Evolutionary conservation across 257 asterid genomes (phyloP).

Genomic region (Henckelia pumila): DNA sequence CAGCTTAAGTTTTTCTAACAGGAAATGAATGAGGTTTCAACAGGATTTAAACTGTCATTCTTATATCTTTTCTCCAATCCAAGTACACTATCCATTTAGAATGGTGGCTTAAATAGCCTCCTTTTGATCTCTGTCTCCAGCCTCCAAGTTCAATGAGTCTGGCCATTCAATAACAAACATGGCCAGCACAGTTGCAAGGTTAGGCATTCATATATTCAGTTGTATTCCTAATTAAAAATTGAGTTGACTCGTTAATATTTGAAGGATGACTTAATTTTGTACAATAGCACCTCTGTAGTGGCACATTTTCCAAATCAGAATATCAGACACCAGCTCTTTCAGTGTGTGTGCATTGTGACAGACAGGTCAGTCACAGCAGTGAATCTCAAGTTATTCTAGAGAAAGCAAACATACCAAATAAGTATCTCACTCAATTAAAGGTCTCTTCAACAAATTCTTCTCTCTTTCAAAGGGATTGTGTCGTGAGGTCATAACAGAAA

Average conservation of each 20-base stretch:
- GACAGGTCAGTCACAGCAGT: neutral
- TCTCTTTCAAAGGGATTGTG: neutral
- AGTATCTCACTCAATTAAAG: neutral
- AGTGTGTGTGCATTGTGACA: neutral
- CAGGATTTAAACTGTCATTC: constrained; percentile 9
- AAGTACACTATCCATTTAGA: neutral
- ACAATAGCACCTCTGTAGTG: neutral
- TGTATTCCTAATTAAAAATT: neutral
- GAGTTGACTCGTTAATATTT: neutral
- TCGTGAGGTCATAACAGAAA: neutral
- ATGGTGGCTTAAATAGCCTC: neutral
- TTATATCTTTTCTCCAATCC: neutral
- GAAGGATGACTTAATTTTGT: neutral
- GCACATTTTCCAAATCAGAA: neutral
- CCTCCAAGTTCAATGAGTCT: neutral
- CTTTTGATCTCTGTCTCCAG: neutral
- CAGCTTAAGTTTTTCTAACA: constrained; percentile 18
- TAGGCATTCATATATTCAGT: neutral
- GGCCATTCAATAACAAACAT: neutral
- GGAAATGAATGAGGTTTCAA: neutral
- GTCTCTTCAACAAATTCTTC: neutral
- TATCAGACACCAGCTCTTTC: neutral
- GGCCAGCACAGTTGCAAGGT: neutral
- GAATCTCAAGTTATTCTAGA: neutral
- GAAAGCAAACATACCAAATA: neutral